Base-by-base conservation (phyloP, 441 rosid species). In the Bocquillonia castaneifolia region DNA sequence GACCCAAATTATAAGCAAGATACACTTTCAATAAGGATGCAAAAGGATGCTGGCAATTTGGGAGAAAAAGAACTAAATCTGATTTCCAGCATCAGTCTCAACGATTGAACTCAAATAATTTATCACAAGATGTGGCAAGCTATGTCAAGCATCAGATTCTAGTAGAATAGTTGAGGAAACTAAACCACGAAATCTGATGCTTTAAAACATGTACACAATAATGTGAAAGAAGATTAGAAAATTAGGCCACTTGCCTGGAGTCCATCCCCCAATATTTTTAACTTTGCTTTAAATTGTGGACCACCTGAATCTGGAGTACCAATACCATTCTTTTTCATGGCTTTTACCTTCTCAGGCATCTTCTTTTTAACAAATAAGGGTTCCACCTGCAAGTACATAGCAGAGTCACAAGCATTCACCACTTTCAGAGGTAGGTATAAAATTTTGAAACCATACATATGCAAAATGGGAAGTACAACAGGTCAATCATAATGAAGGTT, bases 221-320 rank as follows among this genome's bases (percentile, higher is more conserved):
- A 25, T 7, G 3, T 13, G 32, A 55, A 17, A 6, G 22, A 37
- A 29, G 12, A 13, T 18, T 54, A 6, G 28, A 29, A 26, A 3
- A 32, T 50, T 10, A 18, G 55, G 15, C 54, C 48, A 76, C 84
- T 79, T 85, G 78, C 97, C 96, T 88, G 85, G 18, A 83, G 78
- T 76, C 86, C 91, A 36, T 92, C 98, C 31, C 81, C 90, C 79
- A 88, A 70, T 82, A 92, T 91, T 87, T 89, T 94, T 63, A 94
- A 84, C 77, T 90, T 94, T 73, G 79, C 47, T 37, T 63, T 85
- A 68, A 80, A 57, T 64, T 57, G 85, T 29, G 80, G 76, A 53
- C 74, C 53, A 64, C 62, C 65, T 13, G 77, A 59, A 42, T 68
- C 66, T 14, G 39, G 52, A 66, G 68, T 62, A 64, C 69, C 77